Evolutionary conservation across 257 asterid genomes (phyloP), one percentile per base, ranked within the genome.

Genomic region (Verbena officinalis): DNA sequence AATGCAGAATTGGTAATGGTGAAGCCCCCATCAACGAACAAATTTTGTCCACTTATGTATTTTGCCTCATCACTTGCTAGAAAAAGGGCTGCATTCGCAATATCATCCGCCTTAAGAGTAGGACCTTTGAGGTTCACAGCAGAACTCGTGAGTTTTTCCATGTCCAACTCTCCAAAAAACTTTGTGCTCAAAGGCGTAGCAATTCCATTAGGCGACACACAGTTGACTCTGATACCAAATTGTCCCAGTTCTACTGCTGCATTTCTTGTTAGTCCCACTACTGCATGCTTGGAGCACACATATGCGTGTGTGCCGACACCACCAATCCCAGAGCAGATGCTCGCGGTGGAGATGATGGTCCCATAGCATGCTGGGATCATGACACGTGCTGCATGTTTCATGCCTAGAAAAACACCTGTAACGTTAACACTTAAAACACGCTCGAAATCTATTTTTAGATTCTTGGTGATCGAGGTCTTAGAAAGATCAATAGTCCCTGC

Each of bases 311-410:
- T 23, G 7, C 76, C 74, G 0, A 36, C 52, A 8, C 76, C 77
- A 5, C 81, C 86, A 0, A 75, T 15, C 0, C 14, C 34, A 0
- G 81, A 75, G 19, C 70, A 59, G 4, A 72, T 2, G 21, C 84
- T 81, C 0, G 81, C 68, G 0, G 68, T 72, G 1, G 81, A 78
- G 12, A 81, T 77, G 23, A 81, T 78, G 73, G 69, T 57, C 1
- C 89, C 89, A 8, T 67, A 55, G 5, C 75, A 75, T 0, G 72
- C 65, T 0, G 86, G 84, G 62, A 80, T 46, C 86, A 83, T 83
- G 1, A 75, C 77, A 0, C 89, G 73, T 1, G 89, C 77, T 0
- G 86, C 89, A 19, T 83, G 89, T 24, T 83, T 83, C 77, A 75
- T 74, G 19, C 86, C 69, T 19, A 77, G 65, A 61, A 83, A 79